Conservation (phyloP, 768 basidiomycete species). For the Pisolithus microcarpus region DNA sequence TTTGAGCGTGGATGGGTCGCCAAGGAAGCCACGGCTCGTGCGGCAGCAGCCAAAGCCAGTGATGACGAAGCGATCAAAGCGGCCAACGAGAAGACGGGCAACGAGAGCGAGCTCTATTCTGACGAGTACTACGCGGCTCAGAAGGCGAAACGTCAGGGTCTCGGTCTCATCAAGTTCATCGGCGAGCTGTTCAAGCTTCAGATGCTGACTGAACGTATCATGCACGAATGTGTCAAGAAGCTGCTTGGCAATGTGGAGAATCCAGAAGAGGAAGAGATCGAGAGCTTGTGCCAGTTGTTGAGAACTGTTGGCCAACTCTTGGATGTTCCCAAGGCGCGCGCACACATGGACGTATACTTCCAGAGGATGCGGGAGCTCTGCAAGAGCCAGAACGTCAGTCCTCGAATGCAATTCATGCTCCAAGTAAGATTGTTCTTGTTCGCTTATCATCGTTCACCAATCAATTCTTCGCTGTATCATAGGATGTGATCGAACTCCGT, state of each 20-base stretch:
- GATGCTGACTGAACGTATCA: conserved; percentile 96
- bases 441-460: background rate
- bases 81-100: conserved; percentile 51
- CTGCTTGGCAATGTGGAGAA: conserved; percentile 87
- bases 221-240: conserved; percentile 98
- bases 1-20: conserved; percentile 94
- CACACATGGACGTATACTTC: conserved; percentile 92
- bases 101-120: conserved; percentile 73
- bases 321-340: conserved; percentile 74
- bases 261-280: conserved; percentile 97
- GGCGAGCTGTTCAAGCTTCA: conserved; percentile 98
- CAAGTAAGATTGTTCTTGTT: conserved; percentile 50
- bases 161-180: conserved; percentile 96
- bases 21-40: conserved; percentile 80
- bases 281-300: conserved; percentile 89
- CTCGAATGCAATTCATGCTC: conserved; percentile 94
- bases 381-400: conserved; percentile 65
- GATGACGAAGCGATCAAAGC: conserved; percentile 77
- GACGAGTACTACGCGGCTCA: conserved; percentile 95
- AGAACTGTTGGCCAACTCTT: conserved; percentile 81
- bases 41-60: conserved; percentile 77
- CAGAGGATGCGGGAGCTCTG: conserved; percentile 78
- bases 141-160: conserved; percentile 95
- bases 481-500: conserved; percentile 91
- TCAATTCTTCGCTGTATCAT: conserved; percentile 4